Evolutionary conservation across 306 rosid species (phyloP).

Genomic region (Trifolium subterraneum): DNA sequence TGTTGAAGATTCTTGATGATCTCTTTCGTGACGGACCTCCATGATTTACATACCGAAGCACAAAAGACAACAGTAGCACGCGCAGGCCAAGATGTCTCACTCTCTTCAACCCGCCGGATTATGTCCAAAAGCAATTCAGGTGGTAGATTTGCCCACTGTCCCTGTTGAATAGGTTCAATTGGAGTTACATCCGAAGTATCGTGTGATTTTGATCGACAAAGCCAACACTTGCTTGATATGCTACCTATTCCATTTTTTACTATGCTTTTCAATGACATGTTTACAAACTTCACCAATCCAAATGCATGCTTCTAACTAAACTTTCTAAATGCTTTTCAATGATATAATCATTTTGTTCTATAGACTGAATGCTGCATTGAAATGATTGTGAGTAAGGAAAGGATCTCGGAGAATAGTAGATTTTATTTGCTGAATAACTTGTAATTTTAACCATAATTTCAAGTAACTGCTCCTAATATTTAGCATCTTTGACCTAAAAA

Average conservation of each 20-base stretch:
- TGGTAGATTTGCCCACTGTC: slow-evolving; percentile 76
- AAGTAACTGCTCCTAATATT: background rate
- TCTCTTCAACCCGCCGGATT: slow-evolving; percentile 66
- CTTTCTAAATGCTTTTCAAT: no score
- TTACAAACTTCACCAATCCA: slow-evolving; percentile 40
- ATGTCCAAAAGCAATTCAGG: slow-evolving; percentile 78
- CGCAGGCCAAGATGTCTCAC: slow-evolving; percentile 73
- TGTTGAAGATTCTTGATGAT: slow-evolving; percentile 70
- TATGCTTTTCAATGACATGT: slow-evolving; percentile 65
- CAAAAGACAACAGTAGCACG: slow-evolving; percentile 61
- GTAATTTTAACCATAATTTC: no score
- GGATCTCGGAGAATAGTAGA: no score
- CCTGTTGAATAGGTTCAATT: slow-evolving; percentile 50
- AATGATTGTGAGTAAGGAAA: no score
- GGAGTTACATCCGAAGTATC: slow-evolving; percentile 64
- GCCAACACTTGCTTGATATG: slow-evolving; percentile 60
- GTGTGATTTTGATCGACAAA: slow-evolving; percentile 62
- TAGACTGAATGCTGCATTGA: slow-evolving; percentile 23
- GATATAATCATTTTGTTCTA: background rate
- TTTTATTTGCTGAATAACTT: no score
- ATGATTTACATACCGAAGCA: slow-evolving; percentile 77
- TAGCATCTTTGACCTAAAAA: background rate
- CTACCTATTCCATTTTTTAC: slow-evolving; percentile 64
- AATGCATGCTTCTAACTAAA: background rate
- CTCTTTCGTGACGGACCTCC: slow-evolving; percentile 67